Percentiles rank a stretch among this genome's conserved stretches.
phyloP scores from a whole-genome alignment of 1,139 yeast species.

The Yamadazyma conglobata region DNA sequence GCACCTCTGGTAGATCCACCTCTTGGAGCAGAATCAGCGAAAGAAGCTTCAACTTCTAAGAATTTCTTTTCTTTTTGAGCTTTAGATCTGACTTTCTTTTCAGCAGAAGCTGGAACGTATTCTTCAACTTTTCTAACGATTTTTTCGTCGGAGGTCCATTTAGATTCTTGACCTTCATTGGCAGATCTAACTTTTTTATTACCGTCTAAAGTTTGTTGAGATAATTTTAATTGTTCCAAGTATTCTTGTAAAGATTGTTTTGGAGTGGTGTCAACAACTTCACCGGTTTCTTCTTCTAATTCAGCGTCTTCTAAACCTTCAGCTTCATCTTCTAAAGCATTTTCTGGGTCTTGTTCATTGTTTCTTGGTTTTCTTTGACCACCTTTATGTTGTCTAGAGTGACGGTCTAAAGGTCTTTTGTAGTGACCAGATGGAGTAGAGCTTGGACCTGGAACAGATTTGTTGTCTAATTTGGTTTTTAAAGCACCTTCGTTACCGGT shows the following conservation, averaged over 20 bases:
- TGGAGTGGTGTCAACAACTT: constrained; percentile 38
- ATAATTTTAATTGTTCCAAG: constrained; percentile 57
- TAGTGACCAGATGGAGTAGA: constrained; percentile 51
- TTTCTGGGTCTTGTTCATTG: constrained; percentile 68
- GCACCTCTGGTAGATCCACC: constrained; percentile 20
- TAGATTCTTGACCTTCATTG: constrained; percentile 58
- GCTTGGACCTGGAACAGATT: constrained; percentile 57
- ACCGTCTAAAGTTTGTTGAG: constrained; percentile 45
- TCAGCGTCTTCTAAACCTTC: constrained; percentile 65
- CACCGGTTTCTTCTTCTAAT: constrained; percentile 34
- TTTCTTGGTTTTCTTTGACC: constrained; percentile 81
- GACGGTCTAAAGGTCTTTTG: constrained; percentile 75
- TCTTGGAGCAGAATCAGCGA: constrained; percentile 46
- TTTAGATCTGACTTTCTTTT: constrained; percentile 61
- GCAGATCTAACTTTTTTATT: constrained; percentile 48
- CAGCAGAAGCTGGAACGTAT: constrained; percentile 52
- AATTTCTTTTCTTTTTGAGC: constrained; percentile 65
- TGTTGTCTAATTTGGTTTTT: constrained; percentile 76
- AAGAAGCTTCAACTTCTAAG: constrained; percentile 64
- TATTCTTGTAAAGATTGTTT: constrained; percentile 70
- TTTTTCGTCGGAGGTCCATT: constrained; percentile 66
- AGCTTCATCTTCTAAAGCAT: constrained; percentile 49
- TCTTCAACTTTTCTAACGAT: constrained; percentile 56
- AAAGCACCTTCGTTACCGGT: constrained; percentile 90
- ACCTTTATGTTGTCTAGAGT: constrained; percentile 75